A percentile compares a stretch with the other conserved stretches of the same genome.
These are phyloP conservation scores for Dalbergia oliveri DNA, from an alignment of 306 rosid species.

Conservation along the genomic window DNA sequence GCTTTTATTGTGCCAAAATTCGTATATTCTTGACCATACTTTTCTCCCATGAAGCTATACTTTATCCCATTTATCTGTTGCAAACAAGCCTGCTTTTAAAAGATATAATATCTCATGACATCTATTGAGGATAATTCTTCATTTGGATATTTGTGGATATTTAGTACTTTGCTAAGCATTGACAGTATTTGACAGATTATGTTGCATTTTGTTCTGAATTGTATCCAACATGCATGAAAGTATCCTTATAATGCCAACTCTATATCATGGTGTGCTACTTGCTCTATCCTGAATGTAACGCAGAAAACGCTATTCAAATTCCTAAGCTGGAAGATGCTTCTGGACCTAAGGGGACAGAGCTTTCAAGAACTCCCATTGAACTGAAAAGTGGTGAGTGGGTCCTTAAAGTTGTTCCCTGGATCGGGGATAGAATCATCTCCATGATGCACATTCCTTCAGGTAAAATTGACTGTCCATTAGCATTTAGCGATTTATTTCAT, in stretches of 20 bases:
- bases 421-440: slow-evolving; percentile 93
- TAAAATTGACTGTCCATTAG: slow-evolving; percentile 46
- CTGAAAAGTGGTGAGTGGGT: slow-evolving; percentile 77
- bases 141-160: slow-evolving; percentile 20
- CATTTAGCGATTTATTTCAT: not conserved
- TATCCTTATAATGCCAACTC: slow-evolving; percentile 8
- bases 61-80: slow-evolving; percentile 30
- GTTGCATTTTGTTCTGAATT: slow-evolving; percentile 31
- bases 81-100: slow-evolving; percentile 30
- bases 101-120: not conserved
- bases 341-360: slow-evolving; percentile 69
- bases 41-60: slow-evolving; percentile 38
- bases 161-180: slow-evolving; percentile 13
- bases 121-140: slow-evolving; percentile 10
- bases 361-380: slow-evolving; percentile 76
- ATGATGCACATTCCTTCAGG: slow-evolving; percentile 89
- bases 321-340: slow-evolving; percentile 72
- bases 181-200: slow-evolving; percentile 29
- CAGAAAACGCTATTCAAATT: slow-evolving; percentile 75
- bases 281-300: slow-evolving; percentile 35
- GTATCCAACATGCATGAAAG: slow-evolving; percentile 14
- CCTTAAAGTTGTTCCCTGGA: slow-evolving; percentile 87
- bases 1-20: not conserved
- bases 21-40: slow-evolving; percentile 31
- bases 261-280: slow-evolving; percentile 26